Evolutionary conservation across 2,329 filamentous ascomycete species (phyloP).

Genomic region (Botrytis paeoniae): DNA sequence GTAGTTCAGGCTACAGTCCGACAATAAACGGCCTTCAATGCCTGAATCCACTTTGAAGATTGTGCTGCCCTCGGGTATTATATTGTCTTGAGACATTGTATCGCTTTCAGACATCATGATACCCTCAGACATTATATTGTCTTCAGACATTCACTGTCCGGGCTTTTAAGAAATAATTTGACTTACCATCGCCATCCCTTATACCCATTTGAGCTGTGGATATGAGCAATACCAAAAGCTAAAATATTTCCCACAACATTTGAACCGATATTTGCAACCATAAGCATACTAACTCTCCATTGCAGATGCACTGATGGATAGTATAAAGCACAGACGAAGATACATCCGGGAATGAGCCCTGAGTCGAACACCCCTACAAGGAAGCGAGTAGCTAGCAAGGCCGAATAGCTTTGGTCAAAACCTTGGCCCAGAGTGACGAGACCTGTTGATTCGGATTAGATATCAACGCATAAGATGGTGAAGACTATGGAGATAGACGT

Average conservation of each 20-base stretch:
- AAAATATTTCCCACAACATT: conserved; percentile 31
- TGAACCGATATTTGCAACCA: conserved; percentile 41
- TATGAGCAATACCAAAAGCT: conserved; percentile 38
- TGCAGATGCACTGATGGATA: conserved; percentile 50
- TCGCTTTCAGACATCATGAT: background rate
- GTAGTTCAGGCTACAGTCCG: background rate
- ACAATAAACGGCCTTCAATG: background rate
- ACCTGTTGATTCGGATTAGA: conserved; percentile 21
- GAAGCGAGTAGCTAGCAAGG: conserved; percentile 64
- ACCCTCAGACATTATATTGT: no score
- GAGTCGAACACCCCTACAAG: conserved; percentile 48
- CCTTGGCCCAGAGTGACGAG: conserved; percentile 33
- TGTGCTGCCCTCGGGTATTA: background rate
- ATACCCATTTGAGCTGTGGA: conserved; percentile 67
- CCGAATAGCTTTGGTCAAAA: conserved; percentile 59
- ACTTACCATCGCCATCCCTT: conserved; percentile 59
- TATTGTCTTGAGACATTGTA: no score
- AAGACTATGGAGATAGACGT: background rate
- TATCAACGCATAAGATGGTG: background rate
- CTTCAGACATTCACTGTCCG: background rate
- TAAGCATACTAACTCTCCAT: conserved; percentile 47
- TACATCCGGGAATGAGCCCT: conserved; percentile 46
- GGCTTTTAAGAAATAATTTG: background rate
- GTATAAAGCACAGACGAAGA: conserved; percentile 48
- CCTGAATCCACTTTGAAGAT: background rate